Evolutionary conservation across 2,329 filamentous ascomycete genomes (phyloP), one percentile per base, ranked within the genome.

Genomic region (Fragosphaeria purpurea): DNA sequence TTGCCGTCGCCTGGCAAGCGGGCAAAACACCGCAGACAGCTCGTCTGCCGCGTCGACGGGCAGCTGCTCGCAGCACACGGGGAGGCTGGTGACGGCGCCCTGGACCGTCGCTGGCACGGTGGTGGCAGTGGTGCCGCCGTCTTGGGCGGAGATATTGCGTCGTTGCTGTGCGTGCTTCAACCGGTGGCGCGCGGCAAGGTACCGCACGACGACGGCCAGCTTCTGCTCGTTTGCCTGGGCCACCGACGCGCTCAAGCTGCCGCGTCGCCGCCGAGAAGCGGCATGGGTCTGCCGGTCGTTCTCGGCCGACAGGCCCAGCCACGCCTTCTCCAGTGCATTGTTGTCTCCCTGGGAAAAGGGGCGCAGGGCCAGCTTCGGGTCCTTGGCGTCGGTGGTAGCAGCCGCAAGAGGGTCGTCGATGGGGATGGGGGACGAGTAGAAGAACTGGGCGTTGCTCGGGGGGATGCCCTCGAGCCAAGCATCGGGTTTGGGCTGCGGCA

Each of bases 371-470:
- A 77, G 74, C 58, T 77, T 82, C 37, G 73, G 66, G 5, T 11
- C 13, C n/a, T 44, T 47, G 3, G 44, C 38, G 11, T 53, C 53
- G 7, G 42, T 13, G 13, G 75, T 65, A 9, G 73, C 68, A 1
- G 84, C 78, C 8, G 85, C 88, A n/a, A 95, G 75, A 31, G 88
- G 88, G 61, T 95, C 89, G 61, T 95, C 89, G 62, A 95, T 89
- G 34, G 88, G 84, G 46, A 91, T 77, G 10, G 82, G 72, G 9
- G 88, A 93, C 11, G 82, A 78, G 66, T 95, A 95, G 67, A 95
- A 95, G 70, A 88, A 95, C 56, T 88, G 86, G 30, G 84, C 76
- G 35, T 75, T 73, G 49, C 85, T 65, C 0, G 79, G 74, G 12
- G 85, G 84, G 31, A 77, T 72, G 48, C 69, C 71, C 49, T 74